Percentiles rank a stretch among this genome's conserved stretches.
Evolutionary conservation across 768 basidiomycete species (phyloP).

Genomic region (Auricularia auricula-judae): DNA sequence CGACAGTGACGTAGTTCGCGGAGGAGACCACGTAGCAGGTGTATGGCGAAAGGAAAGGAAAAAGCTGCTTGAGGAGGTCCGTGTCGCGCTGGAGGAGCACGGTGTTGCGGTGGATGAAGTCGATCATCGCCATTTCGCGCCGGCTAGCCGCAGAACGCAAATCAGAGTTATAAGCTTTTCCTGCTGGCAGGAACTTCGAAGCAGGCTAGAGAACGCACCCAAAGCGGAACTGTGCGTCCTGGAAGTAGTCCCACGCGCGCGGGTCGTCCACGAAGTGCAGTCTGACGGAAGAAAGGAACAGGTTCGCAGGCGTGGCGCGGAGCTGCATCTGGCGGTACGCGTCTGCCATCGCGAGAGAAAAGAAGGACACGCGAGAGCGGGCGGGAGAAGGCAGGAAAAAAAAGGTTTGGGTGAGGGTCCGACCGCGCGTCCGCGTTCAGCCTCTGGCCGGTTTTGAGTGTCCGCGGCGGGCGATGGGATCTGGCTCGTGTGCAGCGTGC

Average conservation of each 20-base stretch:
- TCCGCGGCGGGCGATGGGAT: too few relatives aligned
- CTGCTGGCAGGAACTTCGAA: too few relatives aligned
- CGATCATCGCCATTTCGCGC: neutral
- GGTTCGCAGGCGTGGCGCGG: neutral
- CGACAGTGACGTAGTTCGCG: neutral
- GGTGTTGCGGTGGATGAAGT: neutral
- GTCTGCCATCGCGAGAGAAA: neutral
- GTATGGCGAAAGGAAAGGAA: neutral
- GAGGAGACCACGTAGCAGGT: neutral
- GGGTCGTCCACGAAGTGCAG: neutral
- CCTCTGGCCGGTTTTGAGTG: too few relatives aligned
- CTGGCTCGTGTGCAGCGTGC: too few relatives aligned
- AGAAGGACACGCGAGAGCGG: neutral
- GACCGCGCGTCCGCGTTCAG: too few relatives aligned
- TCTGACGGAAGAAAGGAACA: neutral
- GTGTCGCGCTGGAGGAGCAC: neutral
- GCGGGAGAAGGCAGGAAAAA: too few relatives aligned
- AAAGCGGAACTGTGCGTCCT: neutral
- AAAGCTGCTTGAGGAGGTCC: constrained; percentile 1
- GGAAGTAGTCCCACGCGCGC: neutral
- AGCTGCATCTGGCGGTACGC: neutral
- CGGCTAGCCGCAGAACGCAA: neutral
- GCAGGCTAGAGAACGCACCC: neutral
- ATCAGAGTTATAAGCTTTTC: too few relatives aligned
- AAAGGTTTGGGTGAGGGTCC: too few relatives aligned